These are phyloP conservation scores for Lachnellula occidentalis DNA, from an alignment of 2,329 filamentous ascomycete species.

Conservation along the genomic window DNA sequence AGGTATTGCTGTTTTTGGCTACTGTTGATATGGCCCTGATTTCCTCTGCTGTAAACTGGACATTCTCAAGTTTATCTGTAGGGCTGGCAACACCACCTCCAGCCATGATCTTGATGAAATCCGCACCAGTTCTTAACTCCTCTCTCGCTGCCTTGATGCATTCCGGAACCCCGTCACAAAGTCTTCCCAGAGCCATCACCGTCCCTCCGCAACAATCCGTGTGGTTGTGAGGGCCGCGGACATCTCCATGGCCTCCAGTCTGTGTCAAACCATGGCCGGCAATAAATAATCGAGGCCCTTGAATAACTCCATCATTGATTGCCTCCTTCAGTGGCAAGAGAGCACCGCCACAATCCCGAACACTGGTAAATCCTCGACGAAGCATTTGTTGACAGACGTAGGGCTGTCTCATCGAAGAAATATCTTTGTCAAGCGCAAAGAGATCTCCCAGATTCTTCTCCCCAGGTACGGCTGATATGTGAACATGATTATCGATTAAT, in stretches of 20 bases:
- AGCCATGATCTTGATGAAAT: conserved; percentile 59
- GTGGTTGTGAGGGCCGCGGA: conserved; percentile 39
- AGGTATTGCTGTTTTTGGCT: conserved; percentile 44
- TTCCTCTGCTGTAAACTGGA: conserved; percentile 53
- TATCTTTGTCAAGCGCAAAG: conserved; percentile 31
- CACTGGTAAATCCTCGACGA: conserved; percentile 51
- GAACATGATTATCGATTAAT: conserved; percentile 47
- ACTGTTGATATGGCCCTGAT: conserved; percentile 48
- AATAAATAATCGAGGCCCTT: conserved; percentile 51
- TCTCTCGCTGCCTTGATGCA: conserved; percentile 48
- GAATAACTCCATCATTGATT: conserved; percentile 48
- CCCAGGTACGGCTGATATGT: conserved; percentile 41
- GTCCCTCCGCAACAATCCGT: conserved; percentile 43
- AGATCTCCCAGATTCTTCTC: conserved; percentile 33
- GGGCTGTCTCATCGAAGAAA: conserved; percentile 40
- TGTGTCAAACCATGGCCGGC: conserved; percentile 49
- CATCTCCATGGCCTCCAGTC: conserved; percentile 53
- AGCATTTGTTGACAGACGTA: conserved; percentile 47
- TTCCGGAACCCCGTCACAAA: conserved; percentile 50
- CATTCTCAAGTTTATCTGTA: conserved; percentile 46
- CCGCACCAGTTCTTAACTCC: conserved; percentile 49
- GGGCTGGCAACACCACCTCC: conserved; percentile 52
- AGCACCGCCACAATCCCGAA: conserved; percentile 54
- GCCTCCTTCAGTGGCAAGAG: conserved; percentile 50
- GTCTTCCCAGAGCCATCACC: conserved; percentile 36